phyloP scores from a whole-genome alignment of 2,329 filamentous ascomycete species.

The Pseudogymnoascus sp. region DNA sequence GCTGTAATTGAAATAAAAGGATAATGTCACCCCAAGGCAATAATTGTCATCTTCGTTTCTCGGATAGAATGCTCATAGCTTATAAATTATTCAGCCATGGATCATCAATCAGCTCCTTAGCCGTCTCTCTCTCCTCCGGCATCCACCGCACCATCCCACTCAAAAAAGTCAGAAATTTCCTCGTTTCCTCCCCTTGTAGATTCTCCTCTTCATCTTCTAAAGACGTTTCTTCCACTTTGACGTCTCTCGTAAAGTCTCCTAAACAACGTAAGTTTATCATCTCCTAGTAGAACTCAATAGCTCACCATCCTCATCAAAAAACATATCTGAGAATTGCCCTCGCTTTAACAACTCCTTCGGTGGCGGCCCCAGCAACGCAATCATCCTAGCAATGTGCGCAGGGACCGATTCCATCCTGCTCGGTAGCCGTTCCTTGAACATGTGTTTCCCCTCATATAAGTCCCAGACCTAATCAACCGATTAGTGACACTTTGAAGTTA shows the following conservation, averaged over 20 bases:
- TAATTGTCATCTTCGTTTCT: background rate
- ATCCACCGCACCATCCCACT: constrained; percentile 29
- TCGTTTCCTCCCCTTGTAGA: constrained; percentile 26
- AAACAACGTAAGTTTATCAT: background rate
- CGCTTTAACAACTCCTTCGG: constrained; percentile 26
- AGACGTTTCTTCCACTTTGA: constrained; percentile 12
- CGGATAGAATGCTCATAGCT: background rate
- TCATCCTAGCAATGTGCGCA: constrained; percentile 36
- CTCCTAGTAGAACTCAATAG: background rate
- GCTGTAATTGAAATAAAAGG: background rate
- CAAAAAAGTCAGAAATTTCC: constrained; percentile 27
- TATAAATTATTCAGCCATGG: constrained; percentile 24
- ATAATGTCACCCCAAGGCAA: background rate
- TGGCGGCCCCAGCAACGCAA: constrained; percentile 34
- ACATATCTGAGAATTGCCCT: background rate
- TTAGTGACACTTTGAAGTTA: background rate
- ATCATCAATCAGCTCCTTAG: constrained; percentile 28
- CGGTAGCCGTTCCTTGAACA: constrained; percentile 11
- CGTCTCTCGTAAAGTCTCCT: constrained; percentile 13
- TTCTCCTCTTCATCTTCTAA: constrained; percentile 18
- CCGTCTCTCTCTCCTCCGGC: constrained; percentile 28
- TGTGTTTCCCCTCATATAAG: constrained; percentile 14
- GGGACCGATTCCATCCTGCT: constrained; percentile 26
- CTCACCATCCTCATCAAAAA: constrained; percentile 14
- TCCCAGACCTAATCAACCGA: constrained; percentile 12